Evolutionary conservation across 371 early-diverging fungal species (phyloP).

Genomic region (Coemansia sp.): DNA sequence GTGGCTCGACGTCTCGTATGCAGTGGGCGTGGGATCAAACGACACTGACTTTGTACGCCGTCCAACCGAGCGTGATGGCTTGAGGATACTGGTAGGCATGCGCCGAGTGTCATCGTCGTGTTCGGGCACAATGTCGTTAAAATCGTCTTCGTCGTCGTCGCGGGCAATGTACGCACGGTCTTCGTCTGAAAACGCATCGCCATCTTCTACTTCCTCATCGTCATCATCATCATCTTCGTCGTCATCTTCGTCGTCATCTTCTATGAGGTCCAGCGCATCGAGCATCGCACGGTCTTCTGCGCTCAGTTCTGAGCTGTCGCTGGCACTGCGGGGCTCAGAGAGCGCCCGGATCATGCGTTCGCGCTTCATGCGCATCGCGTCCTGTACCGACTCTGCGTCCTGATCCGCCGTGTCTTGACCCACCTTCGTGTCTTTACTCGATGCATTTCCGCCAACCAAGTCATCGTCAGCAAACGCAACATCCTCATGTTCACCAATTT

Average conservation of each 20-base stretch:
- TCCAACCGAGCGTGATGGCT: neutral
- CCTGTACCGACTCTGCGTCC: neutral
- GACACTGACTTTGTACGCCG: conserved; percentile 22
- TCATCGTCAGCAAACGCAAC: conserved; percentile 40
- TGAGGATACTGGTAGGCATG: neutral
- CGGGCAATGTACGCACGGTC: conserved; percentile 54
- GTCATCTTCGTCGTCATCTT: conserved; percentile 26
- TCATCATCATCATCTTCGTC: neutral
- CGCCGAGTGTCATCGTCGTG: too few species aligned
- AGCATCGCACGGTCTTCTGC: conserved; percentile 55
- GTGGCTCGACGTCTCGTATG: conserved; percentile 4
- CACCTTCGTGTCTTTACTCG: too few species aligned
- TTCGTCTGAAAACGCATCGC: conserved; percentile 56
- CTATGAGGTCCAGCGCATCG: conserved; percentile 56
- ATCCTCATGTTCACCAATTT: conserved; percentile 56
- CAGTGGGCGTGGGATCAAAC: conserved; percentile 10
- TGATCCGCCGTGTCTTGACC: conserved; percentile 3
- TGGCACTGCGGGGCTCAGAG: too few species aligned
- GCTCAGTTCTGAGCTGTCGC: conserved; percentile 6
- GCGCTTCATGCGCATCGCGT: conserved; percentile 34
- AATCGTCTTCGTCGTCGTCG: conserved; percentile 57
- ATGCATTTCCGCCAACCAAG: conserved; percentile 3
- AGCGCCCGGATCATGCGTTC: conserved; percentile 37
- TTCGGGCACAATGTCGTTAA: conserved; percentile 5
- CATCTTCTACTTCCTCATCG: conserved; percentile 17